These are phyloP conservation scores for Durotheca rogersii DNA, from an alignment of 495 filamentous ascomycete genomes.

Conservation along the genomic window DNA sequence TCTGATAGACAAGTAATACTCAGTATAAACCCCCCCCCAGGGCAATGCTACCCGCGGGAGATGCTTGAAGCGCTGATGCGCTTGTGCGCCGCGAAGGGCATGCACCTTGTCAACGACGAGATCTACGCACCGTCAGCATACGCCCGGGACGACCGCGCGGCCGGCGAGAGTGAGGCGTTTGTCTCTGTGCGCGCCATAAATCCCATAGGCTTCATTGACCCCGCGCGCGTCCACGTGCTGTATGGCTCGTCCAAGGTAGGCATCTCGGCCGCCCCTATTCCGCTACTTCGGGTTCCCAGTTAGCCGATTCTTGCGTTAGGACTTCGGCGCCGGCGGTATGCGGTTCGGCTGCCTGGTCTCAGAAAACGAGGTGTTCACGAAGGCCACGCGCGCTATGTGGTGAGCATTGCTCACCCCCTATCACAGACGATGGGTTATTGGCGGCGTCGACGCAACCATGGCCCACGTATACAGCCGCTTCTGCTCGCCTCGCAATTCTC, in stretches of 20 bases:
- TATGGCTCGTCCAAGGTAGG: constrained; percentile 59
- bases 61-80: constrained; percentile 49
- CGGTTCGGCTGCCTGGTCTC: constrained; percentile 57
- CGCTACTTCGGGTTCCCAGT: background rate
- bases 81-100: constrained; percentile 54
- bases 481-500: constrained; percentile 47
- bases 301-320: constrained; percentile 33
- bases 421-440: background rate
- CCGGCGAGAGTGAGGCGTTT: constrained; percentile 44
- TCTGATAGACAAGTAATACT: too few species aligned
- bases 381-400: constrained; percentile 40
- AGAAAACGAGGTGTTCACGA: constrained; percentile 45
- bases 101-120: constrained; percentile 65
- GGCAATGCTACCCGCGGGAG: constrained; percentile 53
- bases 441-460: too few species aligned
- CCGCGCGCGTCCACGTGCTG: constrained; percentile 55
- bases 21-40: constrained; percentile 12
- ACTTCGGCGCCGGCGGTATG: constrained; percentile 59
- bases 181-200: constrained; percentile 56
- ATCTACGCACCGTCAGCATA: constrained; percentile 61
- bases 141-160: constrained; percentile 36
- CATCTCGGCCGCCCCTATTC: background rate
- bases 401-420: too few species aligned
- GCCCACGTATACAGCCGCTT: constrained; percentile 37
- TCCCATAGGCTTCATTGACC: constrained; percentile 49